Evolutionary conservation across 228 moss, liverwort and hornwort genomes (phyloP).

Genomic region (Sphagnum fallax): DNA sequence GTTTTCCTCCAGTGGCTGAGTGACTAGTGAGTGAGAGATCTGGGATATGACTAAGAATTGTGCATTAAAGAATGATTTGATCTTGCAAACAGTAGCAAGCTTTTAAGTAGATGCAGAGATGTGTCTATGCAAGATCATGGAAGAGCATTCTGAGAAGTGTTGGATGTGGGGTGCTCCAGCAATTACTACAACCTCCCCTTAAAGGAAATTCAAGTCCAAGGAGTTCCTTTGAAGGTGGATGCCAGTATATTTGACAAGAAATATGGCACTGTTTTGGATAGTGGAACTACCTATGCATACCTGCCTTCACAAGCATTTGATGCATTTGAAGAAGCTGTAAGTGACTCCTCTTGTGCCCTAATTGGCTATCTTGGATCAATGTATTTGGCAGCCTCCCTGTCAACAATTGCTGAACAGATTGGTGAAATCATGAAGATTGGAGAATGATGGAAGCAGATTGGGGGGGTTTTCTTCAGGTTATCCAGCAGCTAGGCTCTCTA

Average conservation of each 20-base stretch:
- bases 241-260: constrained; percentile 64
- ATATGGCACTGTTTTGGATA: constrained; percentile 91
- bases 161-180: constrained; percentile 38
- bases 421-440: too few species aligned
- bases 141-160: neutral
- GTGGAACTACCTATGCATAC: constrained; percentile 97
- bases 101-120: too few species aligned
- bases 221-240: constrained; percentile 60
- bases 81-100: too few species aligned
- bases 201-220: constrained; percentile 79
- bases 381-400: too few species aligned
- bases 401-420: too few species aligned
- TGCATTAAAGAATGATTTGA: too few species aligned
- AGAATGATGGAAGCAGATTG: too few species aligned
- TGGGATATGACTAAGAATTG: too few species aligned
- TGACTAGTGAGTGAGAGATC: neutral
- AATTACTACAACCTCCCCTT: constrained; percentile 87
- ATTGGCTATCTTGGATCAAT: too few species aligned
- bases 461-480: constrained; percentile 32
- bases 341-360: constrained; percentile 3
- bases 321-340: constrained; percentile 78
- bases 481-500: constrained; percentile 57
- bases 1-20: constrained; percentile 14
- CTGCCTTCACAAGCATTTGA: constrained; percentile 78
- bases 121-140: too few species aligned